Evolutionary conservation across 2,329 filamentous ascomycete species (phyloP).

Genomic region (Alternaria postmessia): DNA sequence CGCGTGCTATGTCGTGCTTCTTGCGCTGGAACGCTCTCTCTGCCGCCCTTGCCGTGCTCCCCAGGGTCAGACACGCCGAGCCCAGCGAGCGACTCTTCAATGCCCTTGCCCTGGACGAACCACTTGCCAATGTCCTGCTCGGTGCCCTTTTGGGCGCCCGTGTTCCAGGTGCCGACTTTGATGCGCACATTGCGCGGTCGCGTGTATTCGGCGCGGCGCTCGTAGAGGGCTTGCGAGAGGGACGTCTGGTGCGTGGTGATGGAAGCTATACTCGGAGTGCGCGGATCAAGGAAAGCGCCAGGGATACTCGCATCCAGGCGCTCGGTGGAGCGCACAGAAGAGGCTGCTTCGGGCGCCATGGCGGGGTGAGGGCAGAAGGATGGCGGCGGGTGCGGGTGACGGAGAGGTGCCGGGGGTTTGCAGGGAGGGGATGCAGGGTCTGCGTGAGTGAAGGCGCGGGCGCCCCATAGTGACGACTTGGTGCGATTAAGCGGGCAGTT

Average conservation of each 20-base stretch:
- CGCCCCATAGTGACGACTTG: constrained; percentile 16
- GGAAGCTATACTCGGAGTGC: constrained; percentile 30
- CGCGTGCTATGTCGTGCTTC: constrained; percentile 57
- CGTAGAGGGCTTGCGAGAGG: constrained; percentile 69
- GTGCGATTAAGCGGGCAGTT: constrained; percentile 19
- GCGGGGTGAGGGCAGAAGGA: constrained; percentile 23
- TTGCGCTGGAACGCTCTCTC: constrained; percentile 58
- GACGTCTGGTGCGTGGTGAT: constrained; percentile 54
- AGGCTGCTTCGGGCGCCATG: constrained; percentile 36
- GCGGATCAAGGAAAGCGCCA: constrained; percentile 57
- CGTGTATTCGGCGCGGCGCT: constrained; percentile 80
- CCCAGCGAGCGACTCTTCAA: constrained; percentile 69
- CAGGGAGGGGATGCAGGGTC: background rate
- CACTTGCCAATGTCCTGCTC: constrained; percentile 88
- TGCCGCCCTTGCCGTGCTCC: constrained; percentile 44
- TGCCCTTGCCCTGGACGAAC: constrained; percentile 81
- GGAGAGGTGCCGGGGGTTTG: background rate
- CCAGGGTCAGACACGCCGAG: constrained; percentile 48
- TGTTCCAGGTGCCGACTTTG: constrained; percentile 96
- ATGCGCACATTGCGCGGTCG: constrained; percentile 77
- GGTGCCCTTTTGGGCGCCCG: constrained; percentile 82
- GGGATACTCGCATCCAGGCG: constrained; percentile 56
- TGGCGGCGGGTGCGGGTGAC: constrained; percentile 1
- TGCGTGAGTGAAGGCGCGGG: constrained; percentile 1
- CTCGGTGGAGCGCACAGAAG: constrained; percentile 37